Conservation (phyloP, 2,329 filamentous ascomycete genomes). For the Epichloe gansuensis region DNA sequence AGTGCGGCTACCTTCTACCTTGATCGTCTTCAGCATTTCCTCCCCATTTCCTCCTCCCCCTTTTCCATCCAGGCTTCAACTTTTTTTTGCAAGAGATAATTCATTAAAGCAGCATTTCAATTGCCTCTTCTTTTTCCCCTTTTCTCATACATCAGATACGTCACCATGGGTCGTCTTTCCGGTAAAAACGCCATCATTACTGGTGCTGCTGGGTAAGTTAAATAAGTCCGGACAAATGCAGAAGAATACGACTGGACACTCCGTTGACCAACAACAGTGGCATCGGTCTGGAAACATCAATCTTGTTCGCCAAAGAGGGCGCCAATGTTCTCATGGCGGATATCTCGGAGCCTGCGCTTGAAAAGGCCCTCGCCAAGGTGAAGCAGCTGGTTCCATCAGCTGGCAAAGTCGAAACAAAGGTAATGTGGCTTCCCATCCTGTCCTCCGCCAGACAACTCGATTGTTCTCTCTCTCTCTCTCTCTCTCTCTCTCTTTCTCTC, state of each 20-base stretch:
- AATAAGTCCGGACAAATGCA: background rate
- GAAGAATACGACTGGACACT: background rate
- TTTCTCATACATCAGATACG: background rate
- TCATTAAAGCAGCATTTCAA: background rate
- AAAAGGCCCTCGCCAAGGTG: conserved; percentile 63
- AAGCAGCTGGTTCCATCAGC: conserved; percentile 55
- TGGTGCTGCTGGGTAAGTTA: conserved; percentile 62
- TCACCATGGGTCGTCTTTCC: conserved; percentile 34
- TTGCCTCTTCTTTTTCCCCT: background rate
- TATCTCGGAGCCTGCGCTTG: conserved; percentile 65
- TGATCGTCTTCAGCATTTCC: background rate
- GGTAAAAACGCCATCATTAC: conserved; percentile 63
- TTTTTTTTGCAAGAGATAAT: too few relatives aligned
- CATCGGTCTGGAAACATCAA: conserved; percentile 83
- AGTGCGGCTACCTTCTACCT: background rate
- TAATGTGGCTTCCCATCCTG: conserved; percentile 12
- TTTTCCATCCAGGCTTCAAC: background rate
- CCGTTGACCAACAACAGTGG: conserved; percentile 40
- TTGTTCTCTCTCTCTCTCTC: too few relatives aligned
- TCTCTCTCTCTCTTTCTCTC: too few relatives aligned
- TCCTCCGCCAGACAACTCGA: too few relatives aligned
- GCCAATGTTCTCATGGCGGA: conserved; percentile 77
- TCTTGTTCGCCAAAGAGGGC: conserved; percentile 82
- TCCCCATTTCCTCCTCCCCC: background rate
- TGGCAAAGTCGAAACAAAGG: conserved; percentile 45